A percentile compares a stretch with the other conserved stretches of the same genome.
These are phyloP conservation scores for Amanita exitialis DNA, from an alignment of 768 basidiomycete species.

Conservation along the genomic window DNA sequence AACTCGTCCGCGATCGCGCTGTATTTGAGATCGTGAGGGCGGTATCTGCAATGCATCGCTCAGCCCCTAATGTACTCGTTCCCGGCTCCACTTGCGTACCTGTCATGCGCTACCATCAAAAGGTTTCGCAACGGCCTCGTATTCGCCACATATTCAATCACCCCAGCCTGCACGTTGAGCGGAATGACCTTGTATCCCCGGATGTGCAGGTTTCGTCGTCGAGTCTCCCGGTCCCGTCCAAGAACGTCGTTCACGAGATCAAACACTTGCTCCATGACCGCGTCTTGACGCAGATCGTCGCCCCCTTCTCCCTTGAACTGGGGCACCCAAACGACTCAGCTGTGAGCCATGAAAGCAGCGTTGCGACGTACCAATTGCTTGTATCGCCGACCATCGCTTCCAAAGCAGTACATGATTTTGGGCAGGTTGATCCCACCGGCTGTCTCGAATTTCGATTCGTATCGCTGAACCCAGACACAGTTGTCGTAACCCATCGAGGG, in stretches of 20 bases:
- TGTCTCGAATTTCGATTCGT: constrained; percentile 43
- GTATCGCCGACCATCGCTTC: constrained; percentile 53
- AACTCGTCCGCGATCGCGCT: constrained; percentile 21
- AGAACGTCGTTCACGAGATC: constrained; percentile 78
- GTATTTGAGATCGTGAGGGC: constrained; percentile 40
- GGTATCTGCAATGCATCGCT: constrained; percentile 31
- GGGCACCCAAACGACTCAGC: not conserved
- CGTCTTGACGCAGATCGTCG: constrained; percentile 94
- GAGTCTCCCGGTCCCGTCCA: constrained; percentile 62
- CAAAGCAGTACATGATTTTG: constrained; percentile 68
- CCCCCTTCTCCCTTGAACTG: constrained; percentile 89
- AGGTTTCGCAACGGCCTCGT: constrained; percentile 57
- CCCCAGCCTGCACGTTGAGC: constrained; percentile 66
- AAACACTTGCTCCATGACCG: constrained; percentile 99
- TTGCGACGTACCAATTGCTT: constrained; percentile 63
- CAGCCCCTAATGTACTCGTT: not conserved
- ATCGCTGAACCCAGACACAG: constrained; percentile 61
- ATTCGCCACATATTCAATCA: constrained; percentile 86
- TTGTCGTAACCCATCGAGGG: constrained; percentile 54
- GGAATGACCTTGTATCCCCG: constrained; percentile 88
- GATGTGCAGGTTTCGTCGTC: constrained; percentile 59
- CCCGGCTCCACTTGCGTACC: constrained; percentile 27
- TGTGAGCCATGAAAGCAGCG: not conserved
- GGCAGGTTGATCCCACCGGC: constrained; percentile 80
- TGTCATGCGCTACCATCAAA: constrained; percentile 52